Base-by-base conservation (phyloP, 257 asterid species). In the Linaria vulgaris region DNA sequence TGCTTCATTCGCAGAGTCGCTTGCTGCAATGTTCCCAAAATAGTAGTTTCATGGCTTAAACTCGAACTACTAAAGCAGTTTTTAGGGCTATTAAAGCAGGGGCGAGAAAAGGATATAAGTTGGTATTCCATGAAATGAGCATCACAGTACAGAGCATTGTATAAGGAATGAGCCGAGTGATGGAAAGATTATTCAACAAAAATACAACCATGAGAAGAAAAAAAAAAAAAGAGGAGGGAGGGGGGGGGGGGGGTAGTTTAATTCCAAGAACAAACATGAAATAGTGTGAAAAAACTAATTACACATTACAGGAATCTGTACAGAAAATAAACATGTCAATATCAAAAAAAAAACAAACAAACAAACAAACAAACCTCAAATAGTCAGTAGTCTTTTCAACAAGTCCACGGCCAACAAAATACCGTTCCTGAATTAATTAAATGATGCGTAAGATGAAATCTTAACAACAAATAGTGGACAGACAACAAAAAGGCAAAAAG, bases 351-450 rank as follows among this genome's bases (percentile, higher is more conserved):
- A n/a, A n/a, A n/a, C n/a, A n/a, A n/a, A n/a, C n/a, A n/a, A 57
- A 58, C 22, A 22, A 50, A 59, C n/a, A 44, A 59, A 56, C 88
- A 72, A 59, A 92, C 99, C 97, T 83, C 58, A 92, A 54, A 64
- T 92, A 92, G 67, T 92, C 99, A 0, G 90, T 82, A 61, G 88
- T 74, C 70, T 74, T 87, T 63, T 92, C 99, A 38, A 90, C 97
- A 78, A 92, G 99, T 72, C 99, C 99, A 44, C 99, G 96, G 49
- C 99, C 99, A 60, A 92, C 99, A 78, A 92, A 92, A 69, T 92
- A 92, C 71, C 99, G 92, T 71, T 92, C 99, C 99, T 92, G 90
- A 44, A 12, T n/a, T 14, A 13, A 44, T 44, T 19, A 44, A 44
- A 44, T 2, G 10, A 14, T 19, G 48, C 12, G 5, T 17, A 31